Percentiles rank a stretch among this genome's conserved stretches.
Conservation (phyloP, 495 filamentous ascomycete species). For the Lepraria neglecta region DNA sequence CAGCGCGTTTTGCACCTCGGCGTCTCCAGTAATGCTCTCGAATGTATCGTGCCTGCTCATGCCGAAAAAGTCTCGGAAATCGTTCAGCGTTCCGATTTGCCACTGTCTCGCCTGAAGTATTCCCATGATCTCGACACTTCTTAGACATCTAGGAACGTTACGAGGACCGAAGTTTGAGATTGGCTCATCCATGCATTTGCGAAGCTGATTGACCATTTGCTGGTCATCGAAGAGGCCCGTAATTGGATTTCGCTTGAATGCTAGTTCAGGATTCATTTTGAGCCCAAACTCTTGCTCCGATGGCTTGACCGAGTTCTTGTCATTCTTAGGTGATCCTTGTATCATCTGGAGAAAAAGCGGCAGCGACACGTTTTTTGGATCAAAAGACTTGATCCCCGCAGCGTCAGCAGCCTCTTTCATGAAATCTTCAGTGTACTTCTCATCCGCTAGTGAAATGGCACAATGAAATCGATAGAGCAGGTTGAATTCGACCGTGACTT, state of each 20-base stretch:
- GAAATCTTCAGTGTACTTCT: conserved; percentile 43
- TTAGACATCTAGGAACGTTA: conserved; percentile 35
- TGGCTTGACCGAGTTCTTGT: too few relatives aligned
- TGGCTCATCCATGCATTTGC: conserved; percentile 40
- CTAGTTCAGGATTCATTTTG: conserved; percentile 28
- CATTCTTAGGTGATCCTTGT: too few relatives aligned
- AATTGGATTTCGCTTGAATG: conserved; percentile 11
- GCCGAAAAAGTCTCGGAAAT: conserved; percentile 38
- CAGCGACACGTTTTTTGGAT: too few relatives aligned
- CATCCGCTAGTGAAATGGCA: conserved; percentile 40
- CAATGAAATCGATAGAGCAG: conserved; percentile 51
- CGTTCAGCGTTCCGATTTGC: conserved; percentile 33
- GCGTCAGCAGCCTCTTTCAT: too few relatives aligned
- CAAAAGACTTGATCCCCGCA: conserved; percentile 36
- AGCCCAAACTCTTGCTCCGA: too few relatives aligned
- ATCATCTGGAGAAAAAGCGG: too few relatives aligned
- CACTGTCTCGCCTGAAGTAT: conserved; percentile 42
- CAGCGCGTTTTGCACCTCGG: conserved; percentile 32
- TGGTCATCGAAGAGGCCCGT: conserved; percentile 41
- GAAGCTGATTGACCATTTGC: conserved; percentile 41
- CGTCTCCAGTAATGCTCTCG: conserved; percentile 37
- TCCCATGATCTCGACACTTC: conserved; percentile 37
- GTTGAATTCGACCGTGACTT: conserved; percentile 51
- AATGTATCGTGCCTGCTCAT: conserved; percentile 34
- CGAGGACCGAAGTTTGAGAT: conserved; percentile 35